Conservation (phyloP, 352 stramenopile species). For the Globisporangium cederbergense region DNA sequence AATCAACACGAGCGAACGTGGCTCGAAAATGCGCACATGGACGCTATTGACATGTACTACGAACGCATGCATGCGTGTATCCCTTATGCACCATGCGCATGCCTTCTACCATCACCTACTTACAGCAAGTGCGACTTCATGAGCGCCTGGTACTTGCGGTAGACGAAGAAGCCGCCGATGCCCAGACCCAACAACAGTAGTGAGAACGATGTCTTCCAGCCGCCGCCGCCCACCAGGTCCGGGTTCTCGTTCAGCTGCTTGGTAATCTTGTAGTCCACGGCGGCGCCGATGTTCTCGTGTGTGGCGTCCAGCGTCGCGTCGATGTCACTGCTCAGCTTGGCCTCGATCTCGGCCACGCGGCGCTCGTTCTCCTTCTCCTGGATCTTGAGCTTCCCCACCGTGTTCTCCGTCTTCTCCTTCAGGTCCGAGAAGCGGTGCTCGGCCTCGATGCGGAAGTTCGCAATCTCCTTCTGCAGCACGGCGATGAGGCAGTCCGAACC, state of each 20-base stretch:
- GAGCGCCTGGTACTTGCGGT: slow-evolving; percentile 83
- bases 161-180: slow-evolving; percentile 47
- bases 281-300: slow-evolving; percentile 46
- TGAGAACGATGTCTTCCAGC: slow-evolving; percentile 81
- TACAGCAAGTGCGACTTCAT: slow-evolving; percentile 89
- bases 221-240: slow-evolving; percentile 39
- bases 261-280: slow-evolving; percentile 75
- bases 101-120: not conserved
- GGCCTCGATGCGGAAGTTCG: slow-evolving; percentile 76
- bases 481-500: slow-evolving; percentile 72
- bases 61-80: not conserved
- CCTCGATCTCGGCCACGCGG: slow-evolving; percentile 65
- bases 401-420: slow-evolving; percentile 86
- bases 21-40: not conserved
- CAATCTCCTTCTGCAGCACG: slow-evolving; percentile 74
- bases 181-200: slow-evolving; percentile 60
- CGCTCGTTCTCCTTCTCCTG: slow-evolving; percentile 78
- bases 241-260: slow-evolving; percentile 75
- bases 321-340: slow-evolving; percentile 57
- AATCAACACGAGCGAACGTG: not conserved
- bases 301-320: slow-evolving; percentile 59
- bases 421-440: slow-evolving; percentile 82
- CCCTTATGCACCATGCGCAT: not conserved
- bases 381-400: slow-evolving; percentile 66
- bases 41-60: slow-evolving; percentile 2